Conservation (phyloP, 805 yeast species). For the Starmerella apicola region DNA sequence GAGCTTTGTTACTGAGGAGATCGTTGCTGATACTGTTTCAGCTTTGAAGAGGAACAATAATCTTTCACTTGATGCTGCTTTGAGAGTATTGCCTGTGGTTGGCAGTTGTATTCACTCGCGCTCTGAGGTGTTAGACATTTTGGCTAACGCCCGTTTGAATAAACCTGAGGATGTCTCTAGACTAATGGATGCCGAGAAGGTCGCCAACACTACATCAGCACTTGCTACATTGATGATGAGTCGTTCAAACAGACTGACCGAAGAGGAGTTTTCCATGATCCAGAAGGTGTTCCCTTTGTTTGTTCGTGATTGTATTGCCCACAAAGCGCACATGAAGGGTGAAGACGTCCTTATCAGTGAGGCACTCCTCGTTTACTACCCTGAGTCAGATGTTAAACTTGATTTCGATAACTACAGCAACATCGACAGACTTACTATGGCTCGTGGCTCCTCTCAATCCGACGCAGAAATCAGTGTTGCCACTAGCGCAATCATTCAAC, state of each 20-base stretch:
- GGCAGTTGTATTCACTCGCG: constrained; percentile 14
- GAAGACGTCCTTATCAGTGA: constrained; percentile 8
- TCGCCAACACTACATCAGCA: constrained; percentile 1
- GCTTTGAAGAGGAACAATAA: constrained; percentile 1
- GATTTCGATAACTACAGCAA: constrained; percentile 1
- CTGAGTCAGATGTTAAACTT: neutral
- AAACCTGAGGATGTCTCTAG: constrained; percentile 10
- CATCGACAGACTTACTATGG: neutral
- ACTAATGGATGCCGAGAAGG: constrained; percentile 1
- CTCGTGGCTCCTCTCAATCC: neutral
- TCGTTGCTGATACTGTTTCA: constrained; percentile 8
- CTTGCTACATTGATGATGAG: constrained; percentile 6
- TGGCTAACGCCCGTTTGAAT: constrained; percentile 19
- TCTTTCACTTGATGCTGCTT: constrained; percentile 12
- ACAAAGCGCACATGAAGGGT: neutral
- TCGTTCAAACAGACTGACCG: constrained; percentile 1
- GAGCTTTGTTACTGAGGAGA: constrained; percentile 18
- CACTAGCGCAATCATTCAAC: constrained; percentile 4
- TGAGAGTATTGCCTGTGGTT: constrained; percentile 16
- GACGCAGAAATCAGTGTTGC: neutral
- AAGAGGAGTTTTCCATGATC: constrained; percentile 5
- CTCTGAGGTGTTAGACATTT: constrained; percentile 13
- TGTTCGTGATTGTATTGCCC: constrained; percentile 12
- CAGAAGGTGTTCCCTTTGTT: constrained; percentile 8
- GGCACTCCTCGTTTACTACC: constrained; percentile 4